phyloP scores from a whole-genome alignment of 2,329 filamentous ascomycete species.

The Xylaria hypoxylon region DNA sequence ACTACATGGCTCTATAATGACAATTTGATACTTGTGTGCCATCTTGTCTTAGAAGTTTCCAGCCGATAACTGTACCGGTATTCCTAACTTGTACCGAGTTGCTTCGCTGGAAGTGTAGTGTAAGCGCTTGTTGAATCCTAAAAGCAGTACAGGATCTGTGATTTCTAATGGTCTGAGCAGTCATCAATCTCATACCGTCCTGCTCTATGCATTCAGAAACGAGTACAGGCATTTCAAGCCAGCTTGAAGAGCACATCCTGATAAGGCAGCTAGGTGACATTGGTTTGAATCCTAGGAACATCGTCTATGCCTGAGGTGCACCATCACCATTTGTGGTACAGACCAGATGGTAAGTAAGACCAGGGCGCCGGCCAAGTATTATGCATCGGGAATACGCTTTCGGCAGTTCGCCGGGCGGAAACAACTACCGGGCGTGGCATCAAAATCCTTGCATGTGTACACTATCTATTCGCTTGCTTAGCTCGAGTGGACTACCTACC shows the following conservation, averaged over 20 bases:
- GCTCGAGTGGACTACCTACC: not conserved
- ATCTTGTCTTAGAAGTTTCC: not conserved
- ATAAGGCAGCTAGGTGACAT: not conserved
- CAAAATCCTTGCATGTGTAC: slow-evolving; percentile 10
- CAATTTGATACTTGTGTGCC: not conserved
- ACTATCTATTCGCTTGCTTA: not conserved
- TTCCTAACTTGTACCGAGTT: slow-evolving; percentile 12
- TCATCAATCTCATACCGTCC: not conserved
- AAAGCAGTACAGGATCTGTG: slow-evolving; percentile 8
- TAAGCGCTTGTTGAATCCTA: slow-evolving; percentile 24
- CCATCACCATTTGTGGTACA: not conserved
- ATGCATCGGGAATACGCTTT: slow-evolving; percentile 27
- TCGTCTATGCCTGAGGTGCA: not conserved
- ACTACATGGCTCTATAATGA: not conserved
- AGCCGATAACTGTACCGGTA: not conserved
- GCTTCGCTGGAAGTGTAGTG: not conserved
- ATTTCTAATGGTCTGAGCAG: slow-evolving; percentile 3
- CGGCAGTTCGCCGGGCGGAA: slow-evolving; percentile 21
- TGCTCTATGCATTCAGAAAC: not conserved
- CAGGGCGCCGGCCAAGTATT: not conserved
- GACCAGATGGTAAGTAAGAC: not conserved
- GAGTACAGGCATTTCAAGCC: not conserved
- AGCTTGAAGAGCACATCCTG: no score
- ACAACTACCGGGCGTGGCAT: slow-evolving; percentile 22
- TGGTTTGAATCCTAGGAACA: not conserved